phyloP scores from a whole-genome alignment of 192 early-diverging fungal genomes.

The Fimicolochytrium jonesii region DNA sequence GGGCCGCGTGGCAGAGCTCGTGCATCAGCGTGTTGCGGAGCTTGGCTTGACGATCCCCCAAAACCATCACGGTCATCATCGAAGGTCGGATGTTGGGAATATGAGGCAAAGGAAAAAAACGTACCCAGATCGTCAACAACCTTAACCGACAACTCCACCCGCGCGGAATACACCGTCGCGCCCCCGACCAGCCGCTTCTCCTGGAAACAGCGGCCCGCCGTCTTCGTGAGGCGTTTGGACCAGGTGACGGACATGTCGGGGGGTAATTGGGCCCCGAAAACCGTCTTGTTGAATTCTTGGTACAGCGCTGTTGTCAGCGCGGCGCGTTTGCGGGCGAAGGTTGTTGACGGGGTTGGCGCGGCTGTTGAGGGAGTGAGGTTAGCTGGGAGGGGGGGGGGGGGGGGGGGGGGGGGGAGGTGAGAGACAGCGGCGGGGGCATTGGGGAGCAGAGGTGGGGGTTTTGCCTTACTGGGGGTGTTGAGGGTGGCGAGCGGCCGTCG shows the following conservation, averaged over 20 bases:
- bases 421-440: neutral
- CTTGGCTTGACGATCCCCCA: constrained; percentile 2
- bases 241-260: constrained; percentile 21
- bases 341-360: neutral
- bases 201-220: constrained; percentile 27
- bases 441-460: neutral
- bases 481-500: neutral
- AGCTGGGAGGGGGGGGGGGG: no score
- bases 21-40: constrained; percentile 35
- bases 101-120: neutral
- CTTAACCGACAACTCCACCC: constrained; percentile 37
- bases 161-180: constrained; percentile 9
- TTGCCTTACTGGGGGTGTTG: constrained; percentile 7
- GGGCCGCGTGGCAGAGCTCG: constrained; percentile 38
- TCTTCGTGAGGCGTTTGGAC: constrained; percentile 19
- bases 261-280: constrained; percentile 23
- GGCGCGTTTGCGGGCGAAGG: constrained; percentile 15
- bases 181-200: neutral
- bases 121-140: constrained; percentile 32
- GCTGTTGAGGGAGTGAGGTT: neutral
- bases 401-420: no score
- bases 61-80: neutral
- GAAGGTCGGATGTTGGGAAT: neutral
- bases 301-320: constrained; percentile 11
- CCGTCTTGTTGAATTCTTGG: constrained; percentile 24